A percentile compares a stretch with the other conserved stretches of the same genome.
Conservation (phyloP, 495 filamentous ascomycete genomes). For the Podospora didyma region DNA sequence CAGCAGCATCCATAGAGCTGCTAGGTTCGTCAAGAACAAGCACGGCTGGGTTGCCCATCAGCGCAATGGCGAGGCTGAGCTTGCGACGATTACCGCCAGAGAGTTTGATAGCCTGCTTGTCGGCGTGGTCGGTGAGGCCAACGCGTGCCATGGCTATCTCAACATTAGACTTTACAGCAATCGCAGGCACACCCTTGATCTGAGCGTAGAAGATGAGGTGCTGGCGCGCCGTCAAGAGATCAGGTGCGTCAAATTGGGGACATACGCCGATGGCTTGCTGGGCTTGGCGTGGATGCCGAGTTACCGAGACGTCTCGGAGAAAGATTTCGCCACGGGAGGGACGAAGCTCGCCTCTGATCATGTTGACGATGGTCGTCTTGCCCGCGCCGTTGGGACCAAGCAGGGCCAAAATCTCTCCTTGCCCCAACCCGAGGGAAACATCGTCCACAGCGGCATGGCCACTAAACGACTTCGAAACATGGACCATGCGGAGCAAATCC, state of each 20-base stretch:
- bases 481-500: constrained; percentile 68
- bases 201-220: constrained; percentile 71
- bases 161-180: constrained; percentile 53
- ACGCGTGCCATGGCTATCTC: constrained; percentile 50
- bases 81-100: constrained; percentile 56
- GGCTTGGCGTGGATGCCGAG: constrained; percentile 55
- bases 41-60: constrained; percentile 72
- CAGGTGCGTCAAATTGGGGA: constrained; percentile 63
- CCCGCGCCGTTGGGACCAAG: constrained; percentile 84
- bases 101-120: constrained; percentile 46
- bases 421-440: constrained; percentile 69
- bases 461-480: constrained; percentile 71
- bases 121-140: constrained; percentile 52
- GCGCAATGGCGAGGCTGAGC: constrained; percentile 63
- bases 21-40: constrained; percentile 66
- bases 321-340: constrained; percentile 35
- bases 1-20: constrained; percentile 64
- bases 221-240: constrained; percentile 64
- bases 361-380: constrained; percentile 74
- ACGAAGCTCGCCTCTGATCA: constrained; percentile 66
- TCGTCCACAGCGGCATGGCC: constrained; percentile 66
- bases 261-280: constrained; percentile 67
- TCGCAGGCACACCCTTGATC: constrained; percentile 56
- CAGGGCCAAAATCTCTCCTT: constrained; percentile 73
- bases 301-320: constrained; percentile 66